A percentile compares a stretch with the other conserved stretches of the same genome.
These are phyloP conservation scores for Malus fusca DNA, from an alignment of 306 rosid genomes.

Conservation along the genomic window DNA sequence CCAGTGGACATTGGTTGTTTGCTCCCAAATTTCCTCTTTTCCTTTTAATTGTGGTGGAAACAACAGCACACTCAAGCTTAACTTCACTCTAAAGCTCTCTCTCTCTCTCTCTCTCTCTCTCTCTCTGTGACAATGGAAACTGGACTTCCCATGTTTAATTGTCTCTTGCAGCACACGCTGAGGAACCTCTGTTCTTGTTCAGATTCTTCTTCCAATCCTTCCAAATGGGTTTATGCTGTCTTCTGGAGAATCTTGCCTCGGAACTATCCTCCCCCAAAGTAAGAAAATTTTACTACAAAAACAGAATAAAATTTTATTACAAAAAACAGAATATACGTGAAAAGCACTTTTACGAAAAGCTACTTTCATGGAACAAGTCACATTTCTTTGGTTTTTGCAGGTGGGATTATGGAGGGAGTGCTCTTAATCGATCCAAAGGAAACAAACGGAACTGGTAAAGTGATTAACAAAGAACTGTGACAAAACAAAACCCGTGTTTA, in stretches of 20 bases:
- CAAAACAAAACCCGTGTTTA: background rate
- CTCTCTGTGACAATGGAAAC: conserved; percentile 49
- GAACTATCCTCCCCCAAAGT: conserved; percentile 91
- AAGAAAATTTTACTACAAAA: background rate
- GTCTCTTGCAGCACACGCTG: conserved; percentile 71
- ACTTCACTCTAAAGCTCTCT: background rate
- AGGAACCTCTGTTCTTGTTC: conserved; percentile 51
- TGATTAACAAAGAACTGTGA: conserved; percentile 1
- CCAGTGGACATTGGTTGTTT: conserved; percentile 25
- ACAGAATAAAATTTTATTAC: background rate
- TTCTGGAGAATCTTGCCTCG: conserved; percentile 84
- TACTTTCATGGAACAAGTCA: background rate
- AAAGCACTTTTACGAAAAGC: background rate
- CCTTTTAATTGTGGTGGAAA: conserved; percentile 23
- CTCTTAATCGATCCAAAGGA: conserved; percentile 80
- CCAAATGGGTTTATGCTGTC: conserved; percentile 86
- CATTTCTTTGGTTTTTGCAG: conserved; percentile 32
- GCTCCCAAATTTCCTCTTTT: background rate
- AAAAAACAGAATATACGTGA: background rate
- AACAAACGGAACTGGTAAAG: conserved; percentile 81
- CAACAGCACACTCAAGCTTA: background rate
- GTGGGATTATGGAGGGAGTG: conserved; percentile 82
- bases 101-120: background rate
- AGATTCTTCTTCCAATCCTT: conserved; percentile 39
- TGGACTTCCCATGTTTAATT: conserved; percentile 65